Percentiles rank a stretch among this genome's conserved stretches.
These are phyloP conservation scores for Phytophthora quininea DNA, from an alignment of 352 stramenopile genomes.

Conservation along the genomic window DNA sequence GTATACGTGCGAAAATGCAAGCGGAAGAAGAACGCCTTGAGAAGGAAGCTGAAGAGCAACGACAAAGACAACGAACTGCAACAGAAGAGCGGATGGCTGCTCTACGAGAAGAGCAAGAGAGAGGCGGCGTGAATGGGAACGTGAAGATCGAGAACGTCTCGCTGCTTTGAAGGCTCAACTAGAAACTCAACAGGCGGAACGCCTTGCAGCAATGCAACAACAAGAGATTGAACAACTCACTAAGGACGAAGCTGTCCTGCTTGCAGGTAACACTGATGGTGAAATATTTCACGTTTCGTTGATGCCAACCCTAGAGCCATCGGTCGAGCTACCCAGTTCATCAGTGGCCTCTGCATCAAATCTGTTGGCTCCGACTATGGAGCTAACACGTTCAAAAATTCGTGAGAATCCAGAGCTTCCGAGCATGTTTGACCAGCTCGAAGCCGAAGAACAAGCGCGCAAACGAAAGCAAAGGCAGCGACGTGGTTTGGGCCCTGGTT, in stretches of 20 bases:
- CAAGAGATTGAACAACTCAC: slow-evolving; percentile 42
- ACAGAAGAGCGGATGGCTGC: slow-evolving; percentile 63
- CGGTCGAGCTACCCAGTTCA: slow-evolving; percentile 16
- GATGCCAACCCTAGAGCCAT: slow-evolving; percentile 10
- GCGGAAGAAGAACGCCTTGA: slow-evolving; percentile 50
- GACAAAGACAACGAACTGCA: slow-evolving; percentile 49
- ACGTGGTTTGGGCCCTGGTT: slow-evolving; percentile 19
- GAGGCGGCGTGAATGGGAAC: slow-evolving; percentile 72
- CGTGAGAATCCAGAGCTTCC: slow-evolving; percentile 53
- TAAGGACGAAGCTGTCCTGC: slow-evolving; percentile 29
- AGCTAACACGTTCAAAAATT: slow-evolving; percentile 44
- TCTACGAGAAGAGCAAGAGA: slow-evolving; percentile 69
- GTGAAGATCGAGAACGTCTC: slow-evolving; percentile 57
- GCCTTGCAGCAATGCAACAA: slow-evolving; percentile 34
- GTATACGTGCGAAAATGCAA: slow-evolving; percentile 42
- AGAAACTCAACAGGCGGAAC: slow-evolving; percentile 44
- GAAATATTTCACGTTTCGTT: background rate
- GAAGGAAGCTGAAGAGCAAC: slow-evolving; percentile 50
- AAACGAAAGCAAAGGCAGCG: slow-evolving; percentile 42
- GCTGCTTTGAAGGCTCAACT: slow-evolving; percentile 56
- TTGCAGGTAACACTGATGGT: background rate
- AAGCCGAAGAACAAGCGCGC: slow-evolving; percentile 63
- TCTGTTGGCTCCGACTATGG: slow-evolving; percentile 27
- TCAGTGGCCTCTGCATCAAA: background rate
- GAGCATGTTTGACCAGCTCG: slow-evolving; percentile 81